Conservation (phyloP, 2,329 filamentous ascomycete species). For the Calonectria henricotiae region DNA sequence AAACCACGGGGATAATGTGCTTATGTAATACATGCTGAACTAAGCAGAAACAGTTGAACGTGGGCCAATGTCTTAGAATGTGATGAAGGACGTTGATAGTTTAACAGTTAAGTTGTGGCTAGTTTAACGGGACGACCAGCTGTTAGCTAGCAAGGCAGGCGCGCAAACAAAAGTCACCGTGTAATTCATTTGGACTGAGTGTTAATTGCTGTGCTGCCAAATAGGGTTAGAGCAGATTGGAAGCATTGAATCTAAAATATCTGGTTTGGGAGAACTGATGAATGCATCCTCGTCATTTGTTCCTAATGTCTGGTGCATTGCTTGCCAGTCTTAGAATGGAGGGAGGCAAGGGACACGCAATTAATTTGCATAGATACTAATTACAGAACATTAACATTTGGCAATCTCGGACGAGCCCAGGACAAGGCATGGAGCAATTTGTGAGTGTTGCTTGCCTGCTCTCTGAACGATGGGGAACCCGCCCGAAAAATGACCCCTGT, state of each 20-base stretch:
- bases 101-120: neutral
- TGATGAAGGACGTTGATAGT: neutral
- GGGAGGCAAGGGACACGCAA: neutral
- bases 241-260: neutral
- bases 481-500: slow-evolving; percentile 16
- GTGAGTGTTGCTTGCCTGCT: slow-evolving; percentile 3
- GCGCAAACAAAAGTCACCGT: neutral
- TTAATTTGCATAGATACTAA: slow-evolving; percentile 20
- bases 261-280: slow-evolving; percentile 1
- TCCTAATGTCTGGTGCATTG: neutral
- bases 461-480: slow-evolving; percentile 6
- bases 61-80: slow-evolving; percentile 17
- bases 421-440: slow-evolving; percentile 22
- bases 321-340: neutral
- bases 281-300: neutral
- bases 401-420: slow-evolving; percentile 22
- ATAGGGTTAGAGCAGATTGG: neutral
- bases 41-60: slow-evolving; percentile 7
- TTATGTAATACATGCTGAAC: slow-evolving; percentile 5
- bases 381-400: slow-evolving; percentile 18
- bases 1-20: slow-evolving; percentile 33
- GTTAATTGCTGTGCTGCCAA: neutral
- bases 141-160: neutral
- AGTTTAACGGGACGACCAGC: slow-evolving; percentile 3
- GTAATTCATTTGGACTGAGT: neutral